Conservation (phyloP, 139 green algal species). For the Trebouxia sp. region DNA sequence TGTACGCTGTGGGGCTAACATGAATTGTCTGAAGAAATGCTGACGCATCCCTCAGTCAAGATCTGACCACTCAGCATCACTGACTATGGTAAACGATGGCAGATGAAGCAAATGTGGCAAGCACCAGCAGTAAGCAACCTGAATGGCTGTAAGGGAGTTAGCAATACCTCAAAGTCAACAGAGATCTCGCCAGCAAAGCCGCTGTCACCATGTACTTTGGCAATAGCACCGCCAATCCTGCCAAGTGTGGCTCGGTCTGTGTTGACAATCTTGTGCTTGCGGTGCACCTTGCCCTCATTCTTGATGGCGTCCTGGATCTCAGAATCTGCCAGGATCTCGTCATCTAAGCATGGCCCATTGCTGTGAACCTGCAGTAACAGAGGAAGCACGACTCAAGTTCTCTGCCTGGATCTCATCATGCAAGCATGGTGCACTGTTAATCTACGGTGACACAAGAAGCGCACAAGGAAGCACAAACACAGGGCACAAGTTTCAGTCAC, state of each 20-base stretch:
- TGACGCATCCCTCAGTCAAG: too few relatives aligned
- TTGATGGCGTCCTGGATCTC: slow-evolving; percentile 71
- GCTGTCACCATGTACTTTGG: slow-evolving; percentile 80
- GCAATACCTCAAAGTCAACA: slow-evolving; percentile 80
- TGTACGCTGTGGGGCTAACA: too few relatives aligned
- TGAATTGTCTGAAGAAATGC: too few relatives aligned
- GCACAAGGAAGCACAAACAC: too few relatives aligned
- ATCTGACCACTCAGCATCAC: too few relatives aligned
- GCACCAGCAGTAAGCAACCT: background rate
- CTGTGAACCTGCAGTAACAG: slow-evolving; percentile 53
- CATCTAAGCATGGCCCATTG: slow-evolving; percentile 88
- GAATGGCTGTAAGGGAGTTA: slow-evolving; percentile 31
- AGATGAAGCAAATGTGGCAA: background rate
- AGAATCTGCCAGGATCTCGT: slow-evolving; percentile 87
- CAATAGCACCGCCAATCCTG: slow-evolving; percentile 83
- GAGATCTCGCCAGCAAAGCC: slow-evolving; percentile 70
- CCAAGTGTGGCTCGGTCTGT: slow-evolving; percentile 78
- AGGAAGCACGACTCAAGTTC: background rate
- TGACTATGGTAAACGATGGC: too few relatives aligned
- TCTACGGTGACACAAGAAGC: too few relatives aligned
- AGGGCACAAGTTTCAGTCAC: too few relatives aligned
- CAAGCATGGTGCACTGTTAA: too few relatives aligned
- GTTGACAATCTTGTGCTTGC: slow-evolving; percentile 83
- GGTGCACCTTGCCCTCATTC: slow-evolving; percentile 48
- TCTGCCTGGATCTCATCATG: too few relatives aligned